phyloP scores from a whole-genome alignment of 495 filamentous ascomycete genomes.

The Penicillium psychrofluorescens region DNA sequence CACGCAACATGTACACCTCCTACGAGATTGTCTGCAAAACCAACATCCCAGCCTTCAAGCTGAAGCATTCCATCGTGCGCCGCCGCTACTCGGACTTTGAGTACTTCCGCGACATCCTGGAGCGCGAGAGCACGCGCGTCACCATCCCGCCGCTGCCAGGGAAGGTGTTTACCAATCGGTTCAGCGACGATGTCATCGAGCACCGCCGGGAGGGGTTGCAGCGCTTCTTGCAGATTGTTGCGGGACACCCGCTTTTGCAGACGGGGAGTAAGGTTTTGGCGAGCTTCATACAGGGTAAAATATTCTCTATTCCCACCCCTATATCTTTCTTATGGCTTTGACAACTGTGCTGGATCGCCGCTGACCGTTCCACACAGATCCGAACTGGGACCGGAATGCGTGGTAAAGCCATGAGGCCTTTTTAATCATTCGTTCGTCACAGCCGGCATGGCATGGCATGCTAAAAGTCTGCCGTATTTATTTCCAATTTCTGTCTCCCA shows the following conservation, averaged over 20 bases:
- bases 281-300: constrained; percentile 89
- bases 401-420: constrained; percentile 14
- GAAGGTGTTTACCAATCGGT: constrained; percentile 97
- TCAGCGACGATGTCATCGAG: constrained; percentile 98
- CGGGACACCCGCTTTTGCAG: constrained; percentile 92
- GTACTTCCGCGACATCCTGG: constrained; percentile 96
- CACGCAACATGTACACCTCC: constrained; percentile 94
- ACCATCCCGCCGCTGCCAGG: constrained; percentile 94
- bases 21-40: constrained; percentile 96
- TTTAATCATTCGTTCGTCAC: not conserved
- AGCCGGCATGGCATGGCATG: too few species aligned
- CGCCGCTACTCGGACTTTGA: constrained; percentile 97
- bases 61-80: constrained; percentile 77
- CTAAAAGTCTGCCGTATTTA: too few species aligned
- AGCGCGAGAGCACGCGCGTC: constrained; percentile 88
- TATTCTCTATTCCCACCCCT: constrained; percentile 3
- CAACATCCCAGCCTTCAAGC: constrained; percentile 98
- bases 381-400: constrained; percentile 32
- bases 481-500: too few species aligned
- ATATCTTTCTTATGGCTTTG: too few species aligned
- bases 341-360: not conserved
- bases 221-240: constrained; percentile 95
- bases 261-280: constrained; percentile 95
- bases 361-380: constrained; percentile 17
- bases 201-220: constrained; percentile 86